Evolutionary conservation across 148 eudicot species (phyloP).

Genomic region (Spergularia marina): DNA sequence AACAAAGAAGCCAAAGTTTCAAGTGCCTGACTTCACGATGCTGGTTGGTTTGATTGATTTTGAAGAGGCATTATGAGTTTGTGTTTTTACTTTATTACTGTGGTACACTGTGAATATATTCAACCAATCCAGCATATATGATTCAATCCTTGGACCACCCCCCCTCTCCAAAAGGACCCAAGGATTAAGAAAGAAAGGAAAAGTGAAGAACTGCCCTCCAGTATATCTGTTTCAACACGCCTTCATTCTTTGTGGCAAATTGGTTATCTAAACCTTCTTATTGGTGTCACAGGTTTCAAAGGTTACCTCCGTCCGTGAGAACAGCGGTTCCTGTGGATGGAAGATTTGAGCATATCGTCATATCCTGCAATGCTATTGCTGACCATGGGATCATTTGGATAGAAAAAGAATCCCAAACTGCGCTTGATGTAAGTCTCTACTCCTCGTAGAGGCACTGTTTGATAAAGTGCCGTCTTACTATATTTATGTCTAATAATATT

Average conservation of each 20-base stretch:
- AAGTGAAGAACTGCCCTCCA: background rate
- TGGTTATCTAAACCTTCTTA: background rate
- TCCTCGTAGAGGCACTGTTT: background rate
- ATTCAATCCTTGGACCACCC: background rate
- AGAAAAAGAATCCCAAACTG: constrained; percentile 73
- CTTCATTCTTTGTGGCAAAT: background rate
- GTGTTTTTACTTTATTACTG: no score
- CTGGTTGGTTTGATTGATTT: no score
- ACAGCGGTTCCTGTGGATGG: constrained; percentile 96
- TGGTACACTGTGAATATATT: no score
- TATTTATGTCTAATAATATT: background rate
- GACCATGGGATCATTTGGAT: constrained; percentile 85
- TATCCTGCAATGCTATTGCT: constrained; percentile 67
- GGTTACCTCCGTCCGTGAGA: constrained; percentile 63
- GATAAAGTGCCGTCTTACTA: background rate
- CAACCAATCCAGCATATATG: background rate
- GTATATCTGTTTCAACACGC: background rate
- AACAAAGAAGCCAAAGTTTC: no score
- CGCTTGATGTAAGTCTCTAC: constrained; percentile 61
- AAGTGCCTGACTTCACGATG: no score
- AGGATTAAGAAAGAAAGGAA: no score
- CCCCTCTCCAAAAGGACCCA: background rate
- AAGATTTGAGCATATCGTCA: constrained; percentile 82
- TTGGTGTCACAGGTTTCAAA: constrained; percentile 43
- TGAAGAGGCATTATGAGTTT: no score